Evolutionary conservation across 2,329 filamentous ascomycete genomes (phyloP), one percentile per base, ranked within the genome.

Genomic region (Colletotrichum higginsianum): DNA sequence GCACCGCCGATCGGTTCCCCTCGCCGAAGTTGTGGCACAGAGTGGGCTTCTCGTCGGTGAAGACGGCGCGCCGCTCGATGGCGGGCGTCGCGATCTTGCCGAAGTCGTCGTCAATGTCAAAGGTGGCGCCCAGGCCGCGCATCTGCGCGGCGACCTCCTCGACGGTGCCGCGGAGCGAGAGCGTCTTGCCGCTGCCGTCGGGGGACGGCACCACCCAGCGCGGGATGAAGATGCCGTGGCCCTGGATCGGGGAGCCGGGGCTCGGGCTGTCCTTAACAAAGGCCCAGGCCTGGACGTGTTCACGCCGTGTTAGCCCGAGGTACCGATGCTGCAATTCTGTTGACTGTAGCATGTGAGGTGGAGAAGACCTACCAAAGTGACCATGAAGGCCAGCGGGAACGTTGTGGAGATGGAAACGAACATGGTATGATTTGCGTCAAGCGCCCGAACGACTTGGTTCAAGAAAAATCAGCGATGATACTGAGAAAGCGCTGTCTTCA

Each of bases 11-110:
- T 23, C 67, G 62, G 47, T 66, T 67, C 13, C 63, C 67, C 18
- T 61, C 63, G 8, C 49, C 21, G 40, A 61, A 71, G 35, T 61
- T 66, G 55, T 70, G 46, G 21, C 67, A 70, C 35, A 71, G 56
- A 30, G 63, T 61, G 7, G 13, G 15, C 13, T 15, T 16, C 11
- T 38, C 44, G 7, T 61, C 40, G 26, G 47, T 40, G 26, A 66
- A 47, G 38, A 21, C 40, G 8, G 47, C 46, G n/a, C 67, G 53
- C 35, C 50, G n/a, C 9, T 49, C 53, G 9, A 70, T n/a, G 1
- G 40, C n/a, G 1, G 46, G 38, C 12, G 47, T 7, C 21, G 53
- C 53, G 6, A 30, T 6, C 46, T 61, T 66, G 38, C 21, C 35
- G 4, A 52, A 26, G 4, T 26, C 11, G 4, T 18, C 56, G n/a